These are phyloP conservation scores for Diddensiella transvaalensis DNA, from an alignment of 805 yeast species.

Conservation along the genomic window DNA sequence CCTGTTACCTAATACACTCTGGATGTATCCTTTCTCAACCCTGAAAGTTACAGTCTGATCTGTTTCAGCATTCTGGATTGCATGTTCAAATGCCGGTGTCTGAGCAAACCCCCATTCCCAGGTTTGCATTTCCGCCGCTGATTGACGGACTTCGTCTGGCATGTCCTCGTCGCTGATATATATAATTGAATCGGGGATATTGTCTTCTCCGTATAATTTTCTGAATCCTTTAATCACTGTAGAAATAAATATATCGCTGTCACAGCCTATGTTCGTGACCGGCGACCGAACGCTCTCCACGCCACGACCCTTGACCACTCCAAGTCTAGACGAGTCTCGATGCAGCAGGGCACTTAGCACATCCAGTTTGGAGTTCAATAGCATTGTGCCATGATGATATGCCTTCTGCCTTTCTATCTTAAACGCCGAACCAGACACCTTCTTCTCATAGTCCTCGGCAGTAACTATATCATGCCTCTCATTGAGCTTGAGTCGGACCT, in stretches of 20 bases:
- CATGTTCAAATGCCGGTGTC: constrained; percentile 70
- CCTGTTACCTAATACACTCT: background rate
- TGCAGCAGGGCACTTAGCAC: constrained; percentile 57
- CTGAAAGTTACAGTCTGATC: constrained; percentile 36
- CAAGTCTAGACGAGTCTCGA: constrained; percentile 40
- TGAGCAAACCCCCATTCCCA: constrained; percentile 77
- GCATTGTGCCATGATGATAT: constrained; percentile 96
- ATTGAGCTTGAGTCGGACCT: constrained; percentile 48
- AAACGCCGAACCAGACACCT: constrained; percentile 91
- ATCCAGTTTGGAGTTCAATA: constrained; percentile 62
- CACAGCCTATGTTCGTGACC: constrained; percentile 62
- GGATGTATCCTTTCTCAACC: constrained; percentile 49
- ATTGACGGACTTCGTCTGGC: constrained; percentile 16
- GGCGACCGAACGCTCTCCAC: constrained; percentile 78
- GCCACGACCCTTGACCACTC: constrained; percentile 45
- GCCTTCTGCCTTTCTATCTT: constrained; percentile 78
- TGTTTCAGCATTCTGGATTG: constrained; percentile 36
- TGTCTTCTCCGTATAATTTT: constrained; percentile 25
- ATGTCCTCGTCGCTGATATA: constrained; percentile 11
- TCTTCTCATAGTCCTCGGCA: constrained; percentile 32
- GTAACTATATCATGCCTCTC: constrained; percentile 77
- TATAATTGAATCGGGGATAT: constrained; percentile 7
- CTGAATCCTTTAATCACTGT: constrained; percentile 42
- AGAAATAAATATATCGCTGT: constrained; percentile 44
- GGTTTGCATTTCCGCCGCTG: constrained; percentile 40